Evolutionary conservation across 352 stramenopile species (phyloP), one percentile per base, ranked within the genome.

Genomic region (Thraustotheca clavata): DNA sequence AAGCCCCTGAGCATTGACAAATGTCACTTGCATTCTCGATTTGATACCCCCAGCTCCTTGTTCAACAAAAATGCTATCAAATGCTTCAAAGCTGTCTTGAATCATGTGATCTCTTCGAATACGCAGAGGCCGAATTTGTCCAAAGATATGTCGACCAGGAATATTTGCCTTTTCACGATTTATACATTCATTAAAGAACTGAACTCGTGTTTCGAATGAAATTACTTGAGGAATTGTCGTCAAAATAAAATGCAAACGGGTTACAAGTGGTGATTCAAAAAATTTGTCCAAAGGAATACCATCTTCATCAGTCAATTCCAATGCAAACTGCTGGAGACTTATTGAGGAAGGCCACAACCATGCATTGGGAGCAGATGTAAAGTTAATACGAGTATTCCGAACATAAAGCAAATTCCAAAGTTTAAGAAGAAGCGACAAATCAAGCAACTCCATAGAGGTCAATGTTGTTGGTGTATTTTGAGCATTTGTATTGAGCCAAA

Each of bases 1-100:
- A 11, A 93, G 69, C 0, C 92, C 96, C 71, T 96, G 86, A 11
- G 95, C 80, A 69, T 98, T 98, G n/a, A 94, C 69, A 46, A 95
- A 95, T 7, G 80, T 88, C 5, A 99, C 86, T 65, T 98, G 92
- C 18, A 99, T 75, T 7, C 88, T 67, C 29, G 73, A 83, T 49
- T 97, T 97, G 16, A 97, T 77, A 0, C 89, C 68, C 12, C 69
- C 69, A 6, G 76, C 72, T 4, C 95, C 80, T 52, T 76, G 69
- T 29, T 79, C 79, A 20, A 75, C 61, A 22, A 73, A 83, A 2
- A 82, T 46, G 46, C 80, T 52, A 24, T 87, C 63, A 46, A 98
- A 89, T 38, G 86, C 77, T 16, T 80, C 67, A 67, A 96, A 96
- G 24, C 84, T 96, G 72, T 98, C 80, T 62, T 87, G 71, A 47